phyloP scores from a whole-genome alignment of 805 yeast species.

The Priceomyces haplophilus region DNA sequence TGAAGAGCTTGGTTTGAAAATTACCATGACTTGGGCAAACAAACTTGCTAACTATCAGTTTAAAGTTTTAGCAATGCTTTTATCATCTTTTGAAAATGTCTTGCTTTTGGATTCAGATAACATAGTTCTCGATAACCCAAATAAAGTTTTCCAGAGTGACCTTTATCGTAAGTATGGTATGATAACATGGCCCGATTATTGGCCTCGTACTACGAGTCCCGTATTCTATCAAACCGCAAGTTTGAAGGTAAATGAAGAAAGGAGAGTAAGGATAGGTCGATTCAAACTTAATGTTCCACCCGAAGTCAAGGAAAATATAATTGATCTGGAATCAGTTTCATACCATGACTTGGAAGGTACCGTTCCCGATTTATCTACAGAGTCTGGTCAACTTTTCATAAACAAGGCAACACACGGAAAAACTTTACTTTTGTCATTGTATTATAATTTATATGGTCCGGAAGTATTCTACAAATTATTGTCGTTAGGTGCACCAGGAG shows the following conservation, averaged over 20 bases:
- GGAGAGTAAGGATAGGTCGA: conserved; percentile 26
- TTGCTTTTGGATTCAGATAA: conserved; percentile 37
- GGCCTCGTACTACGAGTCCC: conserved; percentile 39
- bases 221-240: conserved; percentile 35
- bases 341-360: conserved; percentile 67
- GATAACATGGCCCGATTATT: conserved; percentile 45
- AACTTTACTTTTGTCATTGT: conserved; percentile 57
- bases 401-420: conserved; percentile 56
- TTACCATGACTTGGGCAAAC: conserved; percentile 31
- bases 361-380: conserved; percentile 66
- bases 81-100: conserved; percentile 33
- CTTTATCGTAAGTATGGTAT: conserved; percentile 30
- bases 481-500: conserved; percentile 50
- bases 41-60: conserved; percentile 64
- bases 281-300: conserved; percentile 18
- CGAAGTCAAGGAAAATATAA: conserved; percentile 8
- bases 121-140: conserved; percentile 28
- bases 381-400: conserved; percentile 64
- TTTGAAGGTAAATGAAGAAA: conserved; percentile 24
- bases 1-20: conserved; percentile 51
- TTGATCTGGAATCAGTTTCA: conserved; percentile 29
- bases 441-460: conserved; percentile 66
- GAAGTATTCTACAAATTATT: conserved; percentile 55
- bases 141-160: conserved; percentile 25
- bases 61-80: conserved; percentile 50